Base-by-base conservation (phyloP, 305 asterid species). In the Solanum hybrid region DNA sequence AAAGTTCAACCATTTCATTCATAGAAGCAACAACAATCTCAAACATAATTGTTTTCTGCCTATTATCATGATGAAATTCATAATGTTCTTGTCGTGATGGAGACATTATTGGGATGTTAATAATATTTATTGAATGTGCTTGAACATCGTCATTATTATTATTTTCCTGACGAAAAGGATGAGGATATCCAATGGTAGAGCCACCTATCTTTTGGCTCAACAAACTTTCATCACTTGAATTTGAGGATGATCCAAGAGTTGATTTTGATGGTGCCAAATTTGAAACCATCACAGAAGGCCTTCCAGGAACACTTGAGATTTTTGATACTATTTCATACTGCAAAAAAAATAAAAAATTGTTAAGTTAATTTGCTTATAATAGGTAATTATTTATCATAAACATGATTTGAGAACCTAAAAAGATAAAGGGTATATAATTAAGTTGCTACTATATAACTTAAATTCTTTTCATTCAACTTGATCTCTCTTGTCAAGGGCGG, bases 1-100 rank as follows among this genome's bases (percentile, higher is more conserved):
- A 64, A 82, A 96, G 98, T 86, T 93, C 92, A 32, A 91, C 22
- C 34, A 96, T 91, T 89, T 96, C 97, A 87, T 91, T 90, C 91
- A 92, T 92, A 90, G 98, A 97, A 10, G 31, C 86, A 27, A 89
- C 40, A 26, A 93, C 93, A 11, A 90, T 89, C 88, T 93, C 94
- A 89, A 94, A 42, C 29, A 95, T 90, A 26, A 12, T 24, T 27
- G 93, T 75, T 90, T 86, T 94, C 9, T 94, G 94, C 88, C 32
- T 26, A 7, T 12, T 36, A 77, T 9, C 45, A 77, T n/a, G 45
- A 19, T 36, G 8, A 77, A n/a, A 10, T 36, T 36, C 60, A 5
- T 36, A 12, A n/a, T 35, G 89, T 64, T 90, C 95, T 24, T 75
- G 89, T 31, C 22, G 10, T 78, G 85, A 12, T 86, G 89, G 87